Evolutionary conservation across 345 rosid genomes (phyloP).

Genomic region (Hirschfeldia incana): DNA sequence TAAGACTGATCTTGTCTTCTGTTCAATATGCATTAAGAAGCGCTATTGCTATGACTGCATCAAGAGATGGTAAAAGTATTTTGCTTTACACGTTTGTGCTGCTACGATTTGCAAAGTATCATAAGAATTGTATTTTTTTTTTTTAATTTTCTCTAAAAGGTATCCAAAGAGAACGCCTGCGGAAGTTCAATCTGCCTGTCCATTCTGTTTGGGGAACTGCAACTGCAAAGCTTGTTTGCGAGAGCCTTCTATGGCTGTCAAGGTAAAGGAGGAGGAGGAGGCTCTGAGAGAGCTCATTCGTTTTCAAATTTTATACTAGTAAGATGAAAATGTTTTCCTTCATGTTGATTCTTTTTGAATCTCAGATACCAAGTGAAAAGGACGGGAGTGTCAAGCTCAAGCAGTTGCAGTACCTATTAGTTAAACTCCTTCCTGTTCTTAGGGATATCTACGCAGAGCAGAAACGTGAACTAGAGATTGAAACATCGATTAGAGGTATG

Average conservation of each 20-base stretch:
- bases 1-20: conserved; percentile 28
- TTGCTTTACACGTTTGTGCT: not conserved
- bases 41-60: conserved; percentile 27
- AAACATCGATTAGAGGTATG: conserved; percentile 32
- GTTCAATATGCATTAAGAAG: conserved; percentile 20
- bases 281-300: not conserved
- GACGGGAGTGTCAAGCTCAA: conserved; percentile 26
- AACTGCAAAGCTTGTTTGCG: conserved; percentile 38
- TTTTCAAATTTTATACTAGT: not conserved
- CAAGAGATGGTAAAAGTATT: conserved; percentile 24
- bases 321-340: conserved; percentile 1
- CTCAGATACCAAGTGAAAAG: conserved; percentile 1
- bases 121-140: not conserved
- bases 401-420: conserved; percentile 40
- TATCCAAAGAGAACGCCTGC: conserved; percentile 8
- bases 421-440: conserved; percentile 37
- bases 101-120: not conserved
- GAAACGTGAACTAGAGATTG: conserved; percentile 41
- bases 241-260: not conserved
- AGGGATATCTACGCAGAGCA: conserved; percentile 32
- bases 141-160: conserved; percentile 16
- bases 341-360: not conserved
- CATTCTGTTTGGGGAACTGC: conserved; percentile 28
- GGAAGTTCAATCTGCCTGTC: conserved; percentile 7
- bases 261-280: not conserved